A percentile compares a stretch with the other conserved stretches of the same genome.
phyloP scores from a whole-genome alignment of 257 asterid species.

The Jaltomata sinuosa region DNA sequence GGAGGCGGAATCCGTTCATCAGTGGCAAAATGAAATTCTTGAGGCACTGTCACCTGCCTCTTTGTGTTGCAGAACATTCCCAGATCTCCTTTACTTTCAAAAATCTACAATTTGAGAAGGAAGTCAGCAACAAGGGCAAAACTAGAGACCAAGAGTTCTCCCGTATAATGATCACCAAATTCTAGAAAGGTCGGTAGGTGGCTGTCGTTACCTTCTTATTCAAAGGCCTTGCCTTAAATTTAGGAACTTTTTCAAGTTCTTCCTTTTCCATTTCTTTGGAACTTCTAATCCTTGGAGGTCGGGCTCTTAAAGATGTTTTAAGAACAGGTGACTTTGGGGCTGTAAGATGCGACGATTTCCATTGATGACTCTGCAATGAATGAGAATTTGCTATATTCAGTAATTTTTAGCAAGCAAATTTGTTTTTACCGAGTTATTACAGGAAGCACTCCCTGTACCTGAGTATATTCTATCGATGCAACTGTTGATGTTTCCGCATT shows the following conservation, averaged over 20 bases:
- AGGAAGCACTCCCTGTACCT: slow-evolving; percentile 18
- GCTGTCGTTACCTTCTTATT: slow-evolving; percentile 60
- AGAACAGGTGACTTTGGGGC: slow-evolving; percentile 83
- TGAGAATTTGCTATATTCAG: neutral
- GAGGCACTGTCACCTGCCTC: slow-evolving; percentile 73
- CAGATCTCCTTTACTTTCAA: slow-evolving; percentile 87
- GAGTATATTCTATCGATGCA: slow-evolving; percentile 53
- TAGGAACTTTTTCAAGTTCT: slow-evolving; percentile 60
- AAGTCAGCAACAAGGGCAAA: neutral
- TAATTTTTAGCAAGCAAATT: neutral
- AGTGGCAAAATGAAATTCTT: slow-evolving; percentile 75
- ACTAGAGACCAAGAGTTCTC: neutral
- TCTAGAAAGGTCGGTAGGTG: neutral
- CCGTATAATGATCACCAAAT: neutral
- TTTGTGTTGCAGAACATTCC: slow-evolving; percentile 71
- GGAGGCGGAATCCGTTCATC: slow-evolving; percentile 83
- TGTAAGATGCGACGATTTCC: slow-evolving; percentile 55
- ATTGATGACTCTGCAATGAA: slow-evolving; percentile 46
- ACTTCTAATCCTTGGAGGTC: slow-evolving; percentile 65
- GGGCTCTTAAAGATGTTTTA: slow-evolving; percentile 74
- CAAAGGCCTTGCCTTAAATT: slow-evolving; percentile 89
- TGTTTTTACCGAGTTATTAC: neutral
- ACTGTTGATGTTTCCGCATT: slow-evolving; percentile 63
- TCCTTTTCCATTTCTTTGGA: slow-evolving; percentile 65
- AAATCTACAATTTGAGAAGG: slow-evolving; percentile 37